phyloP scores from a whole-genome alignment of 106 monocot species.

The Allium sativum region DNA sequence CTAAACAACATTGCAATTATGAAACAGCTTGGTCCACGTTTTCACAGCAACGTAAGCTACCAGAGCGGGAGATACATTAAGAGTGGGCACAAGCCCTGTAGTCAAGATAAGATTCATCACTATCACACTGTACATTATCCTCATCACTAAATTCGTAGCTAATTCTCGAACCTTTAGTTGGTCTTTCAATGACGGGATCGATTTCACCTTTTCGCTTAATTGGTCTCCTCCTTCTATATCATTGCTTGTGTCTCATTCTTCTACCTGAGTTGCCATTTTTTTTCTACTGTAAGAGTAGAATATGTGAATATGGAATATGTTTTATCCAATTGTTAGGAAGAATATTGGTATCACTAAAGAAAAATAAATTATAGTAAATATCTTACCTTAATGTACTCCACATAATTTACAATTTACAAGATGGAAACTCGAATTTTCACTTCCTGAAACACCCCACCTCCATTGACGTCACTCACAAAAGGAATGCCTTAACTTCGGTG shows the following conservation, averaged over 20 bases:
- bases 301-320: no score
- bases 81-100: slow-evolving; percentile 19
- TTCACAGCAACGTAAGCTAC: slow-evolving; percentile 16
- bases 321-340: no score
- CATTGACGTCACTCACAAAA: no score
- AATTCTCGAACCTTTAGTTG: slow-evolving; percentile 16
- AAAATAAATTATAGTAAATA: no score
- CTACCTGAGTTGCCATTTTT: neutral
- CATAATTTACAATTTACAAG: no score
- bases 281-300: no score
- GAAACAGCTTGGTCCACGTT: slow-evolving; percentile 12
- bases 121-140: slow-evolving; percentile 20
- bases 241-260: slow-evolving; percentile 1
- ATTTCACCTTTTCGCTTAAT: neutral
- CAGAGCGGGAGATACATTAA: slow-evolving; percentile 25
- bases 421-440: no score
- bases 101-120: slow-evolving; percentile 20
- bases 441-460: no score
- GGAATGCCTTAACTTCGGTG: no score
- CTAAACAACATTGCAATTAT: slow-evolving; percentile 1
- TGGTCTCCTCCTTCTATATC: slow-evolving; percentile 3
- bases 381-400: no score
- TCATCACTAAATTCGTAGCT: slow-evolving; percentile 3
- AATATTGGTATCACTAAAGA: no score
- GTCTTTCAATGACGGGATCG: slow-evolving; percentile 14